Percentiles rank a stretch among this genome's conserved stretches.
phyloP scores from a whole-genome alignment of 202 grass and related monocot genomes.

The Carex sylvatica region DNA sequence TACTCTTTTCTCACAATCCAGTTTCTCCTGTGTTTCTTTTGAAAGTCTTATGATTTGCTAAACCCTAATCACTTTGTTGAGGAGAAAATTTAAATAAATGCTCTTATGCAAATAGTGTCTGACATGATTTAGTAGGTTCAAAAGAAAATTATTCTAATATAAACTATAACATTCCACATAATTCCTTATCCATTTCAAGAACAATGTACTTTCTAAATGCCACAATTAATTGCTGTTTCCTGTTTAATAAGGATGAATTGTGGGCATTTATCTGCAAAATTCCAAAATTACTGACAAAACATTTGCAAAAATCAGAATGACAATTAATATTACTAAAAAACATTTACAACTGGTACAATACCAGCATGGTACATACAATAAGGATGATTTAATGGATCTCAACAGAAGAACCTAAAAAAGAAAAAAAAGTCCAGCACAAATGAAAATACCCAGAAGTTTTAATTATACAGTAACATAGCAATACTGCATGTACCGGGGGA shows the following conservation, averaged over 20 bases:
- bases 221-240: background rate
- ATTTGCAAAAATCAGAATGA: background rate
- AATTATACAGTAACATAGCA: background rate
- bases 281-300: background rate
- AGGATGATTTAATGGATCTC: background rate
- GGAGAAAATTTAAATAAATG: background rate
- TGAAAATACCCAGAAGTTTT: background rate
- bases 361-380: background rate
- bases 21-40: background rate
- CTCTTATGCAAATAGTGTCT: background rate
- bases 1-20: slow-evolving; percentile 1
- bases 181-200: background rate
- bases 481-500: background rate
- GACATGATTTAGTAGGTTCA: background rate
- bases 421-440: background rate
- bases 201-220: background rate
- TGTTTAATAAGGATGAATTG: background rate
- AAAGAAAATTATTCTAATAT: background rate
- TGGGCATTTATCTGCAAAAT: background rate
- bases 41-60: background rate
- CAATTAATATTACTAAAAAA: background rate
- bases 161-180: background rate
- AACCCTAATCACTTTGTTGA: background rate
- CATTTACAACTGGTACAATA: background rate
- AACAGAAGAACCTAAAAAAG: background rate